Evolutionary conservation across 1,139 yeast genomes (phyloP).

Genomic region (Arxiozyma bovina): DNA sequence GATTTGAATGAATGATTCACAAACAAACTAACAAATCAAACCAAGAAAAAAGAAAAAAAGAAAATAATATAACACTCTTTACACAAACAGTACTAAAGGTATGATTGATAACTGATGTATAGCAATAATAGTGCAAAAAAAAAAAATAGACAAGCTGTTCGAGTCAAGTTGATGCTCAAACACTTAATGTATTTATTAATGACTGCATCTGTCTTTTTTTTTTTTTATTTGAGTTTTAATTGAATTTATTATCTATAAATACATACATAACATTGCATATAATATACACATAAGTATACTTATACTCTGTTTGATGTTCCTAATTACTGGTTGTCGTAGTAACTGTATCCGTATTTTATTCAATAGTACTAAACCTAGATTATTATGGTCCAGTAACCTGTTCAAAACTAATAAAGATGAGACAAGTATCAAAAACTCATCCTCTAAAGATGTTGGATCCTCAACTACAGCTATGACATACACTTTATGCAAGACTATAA

Average conservation of each 20-base stretch:
- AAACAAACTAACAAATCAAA: too few species aligned
- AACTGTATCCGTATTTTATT: neutral
- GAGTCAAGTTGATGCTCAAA: too few species aligned
- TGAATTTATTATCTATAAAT: too few species aligned
- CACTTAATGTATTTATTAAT: neutral
- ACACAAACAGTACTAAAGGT: too few species aligned
- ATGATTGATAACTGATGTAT: too few species aligned
- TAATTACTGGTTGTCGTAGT: neutral
- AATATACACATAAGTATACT: neutral
- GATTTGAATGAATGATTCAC: too few species aligned
- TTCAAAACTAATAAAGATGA: neutral
- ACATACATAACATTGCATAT: neutral
- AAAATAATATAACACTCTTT: too few species aligned
- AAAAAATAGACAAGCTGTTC: too few species aligned
- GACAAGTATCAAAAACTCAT: neutral
- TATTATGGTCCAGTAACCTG: neutral
- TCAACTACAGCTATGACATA: constrained; percentile 15
- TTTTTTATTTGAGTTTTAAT: too few species aligned
- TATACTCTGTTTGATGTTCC: neutral
- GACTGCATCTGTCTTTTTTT: neutral
- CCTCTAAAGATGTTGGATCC: neutral
- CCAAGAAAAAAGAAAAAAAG: too few species aligned
- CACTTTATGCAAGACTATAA: constrained; percentile 17
- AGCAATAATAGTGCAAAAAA: too few species aligned
- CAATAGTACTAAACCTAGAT: neutral